Evolutionary conservation across 495 filamentous ascomycete species (phyloP).

Genomic region (Chaetomidium leptoderma): DNA sequence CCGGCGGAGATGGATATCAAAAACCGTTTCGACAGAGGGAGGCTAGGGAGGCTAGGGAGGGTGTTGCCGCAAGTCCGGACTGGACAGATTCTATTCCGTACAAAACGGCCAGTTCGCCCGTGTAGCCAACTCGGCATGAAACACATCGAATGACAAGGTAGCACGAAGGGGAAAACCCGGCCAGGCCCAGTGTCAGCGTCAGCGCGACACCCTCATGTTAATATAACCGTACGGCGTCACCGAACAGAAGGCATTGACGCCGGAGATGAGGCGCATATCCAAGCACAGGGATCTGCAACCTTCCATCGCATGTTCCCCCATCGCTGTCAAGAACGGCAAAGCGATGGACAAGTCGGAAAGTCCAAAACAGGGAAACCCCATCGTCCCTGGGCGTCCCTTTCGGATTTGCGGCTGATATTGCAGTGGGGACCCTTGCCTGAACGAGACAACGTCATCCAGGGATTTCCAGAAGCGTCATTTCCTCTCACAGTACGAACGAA

Average conservation of each 20-base stretch:
- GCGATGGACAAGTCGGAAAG: neutral
- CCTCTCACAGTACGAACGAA: neutral
- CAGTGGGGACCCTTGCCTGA: constrained; percentile 1
- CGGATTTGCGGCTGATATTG: constrained; percentile 15
- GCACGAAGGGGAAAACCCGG: constrained; percentile 8
- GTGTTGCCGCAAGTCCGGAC: no score
- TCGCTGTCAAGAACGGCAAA: neutral
- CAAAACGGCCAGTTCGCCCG: constrained; percentile 2
- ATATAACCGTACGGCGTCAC: neutral
- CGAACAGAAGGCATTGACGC: constrained; percentile 28
- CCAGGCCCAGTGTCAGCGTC: neutral
- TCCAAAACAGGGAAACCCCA: constrained; percentile 7
- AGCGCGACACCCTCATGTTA: neutral
- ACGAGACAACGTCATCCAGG: neutral
- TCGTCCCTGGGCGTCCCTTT: neutral
- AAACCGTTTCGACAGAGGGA: neutral
- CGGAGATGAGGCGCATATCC: constrained; percentile 36
- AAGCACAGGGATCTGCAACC: constrained; percentile 22
- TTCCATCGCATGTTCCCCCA: constrained; percentile 1
- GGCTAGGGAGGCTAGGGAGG: no score
- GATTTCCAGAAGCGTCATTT: constrained; percentile 4
- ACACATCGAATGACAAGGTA: constrained; percentile 23
- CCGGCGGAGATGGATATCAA: constrained; percentile 4
- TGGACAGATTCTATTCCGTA: no score
- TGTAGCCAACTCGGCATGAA: constrained; percentile 21